phyloP scores from a whole-genome alignment of 2,329 filamentous ascomycete species.

The Xylaria digitata region DNA sequence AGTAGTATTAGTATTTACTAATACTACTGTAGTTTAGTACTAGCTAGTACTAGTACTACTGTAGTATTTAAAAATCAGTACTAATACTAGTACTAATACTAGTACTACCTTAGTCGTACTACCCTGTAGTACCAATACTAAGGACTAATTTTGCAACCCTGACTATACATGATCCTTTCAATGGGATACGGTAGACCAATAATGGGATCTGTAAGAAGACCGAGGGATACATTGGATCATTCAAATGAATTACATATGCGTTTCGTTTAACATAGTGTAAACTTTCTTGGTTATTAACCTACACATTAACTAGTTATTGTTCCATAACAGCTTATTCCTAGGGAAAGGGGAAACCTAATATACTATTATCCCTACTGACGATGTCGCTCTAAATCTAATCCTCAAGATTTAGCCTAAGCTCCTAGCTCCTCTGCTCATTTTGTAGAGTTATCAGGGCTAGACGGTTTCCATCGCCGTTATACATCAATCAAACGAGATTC shows the following conservation, averaged over 20 bases:
- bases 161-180: too few relatives aligned
- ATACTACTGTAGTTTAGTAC: too few relatives aligned
- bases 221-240: background rate
- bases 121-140: too few relatives aligned
- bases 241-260: background rate
- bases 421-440: background rate
- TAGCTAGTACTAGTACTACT: too few relatives aligned
- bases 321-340: background rate
- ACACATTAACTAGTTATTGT: slow-evolving; percentile 9
- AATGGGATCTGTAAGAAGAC: background rate
- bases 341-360: background rate
- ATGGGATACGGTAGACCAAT: background rate
- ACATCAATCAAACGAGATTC: background rate
- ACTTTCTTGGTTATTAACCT: background rate
- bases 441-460: background rate
- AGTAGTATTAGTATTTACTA: too few relatives aligned
- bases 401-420: background rate
- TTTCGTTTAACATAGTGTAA: background rate
- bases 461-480: background rate
- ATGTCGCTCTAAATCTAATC: background rate
- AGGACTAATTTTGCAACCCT: too few relatives aligned
- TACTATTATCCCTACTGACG: background rate
- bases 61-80: too few relatives aligned
- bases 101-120: too few relatives aligned
- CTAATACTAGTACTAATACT: too few relatives aligned